A percentile compares a stretch with the other conserved stretches of the same genome.
These are phyloP conservation scores for Aureobasidium sp. DNA, from an alignment of 2,329 filamentous ascomycete genomes.

Conservation along the genomic window DNA sequence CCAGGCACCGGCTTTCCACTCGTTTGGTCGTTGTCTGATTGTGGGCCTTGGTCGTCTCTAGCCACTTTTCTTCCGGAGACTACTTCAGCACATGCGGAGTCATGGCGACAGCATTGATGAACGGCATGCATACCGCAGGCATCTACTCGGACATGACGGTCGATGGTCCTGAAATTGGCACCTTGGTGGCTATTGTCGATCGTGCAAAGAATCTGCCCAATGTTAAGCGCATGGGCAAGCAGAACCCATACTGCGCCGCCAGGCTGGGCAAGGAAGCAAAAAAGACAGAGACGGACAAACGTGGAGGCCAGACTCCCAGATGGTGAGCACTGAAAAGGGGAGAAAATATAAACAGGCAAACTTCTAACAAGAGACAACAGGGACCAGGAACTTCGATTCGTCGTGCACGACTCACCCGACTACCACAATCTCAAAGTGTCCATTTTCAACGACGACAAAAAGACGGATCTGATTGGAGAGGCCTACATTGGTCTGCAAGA, in stretches of 20 bases:
- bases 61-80: conserved; percentile 11
- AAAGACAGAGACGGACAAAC: conserved; percentile 88
- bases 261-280: conserved; percentile 92
- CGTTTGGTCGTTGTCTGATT: neutral
- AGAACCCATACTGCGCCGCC: conserved; percentile 94
- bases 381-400: conserved; percentile 96
- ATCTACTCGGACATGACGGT: conserved; percentile 92
- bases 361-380: conserved; percentile 38
- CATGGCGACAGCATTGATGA: conserved; percentile 10
- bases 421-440: conserved; percentile 95
- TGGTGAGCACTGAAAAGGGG: conserved; percentile 56
- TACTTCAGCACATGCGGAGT: conserved; percentile 24
- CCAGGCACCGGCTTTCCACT: neutral
- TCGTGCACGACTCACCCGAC: conserved; percentile 90
- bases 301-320: conserved; percentile 89
- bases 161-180: conserved; percentile 89
- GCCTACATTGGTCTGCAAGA: conserved; percentile 76
- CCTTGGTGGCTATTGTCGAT: conserved; percentile 84
- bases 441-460: conserved; percentile 97
- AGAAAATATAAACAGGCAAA: neutral
- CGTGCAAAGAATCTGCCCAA: conserved; percentile 96
- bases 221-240: conserved; percentile 93
- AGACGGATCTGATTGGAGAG: conserved; percentile 92
- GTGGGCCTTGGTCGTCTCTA: neutral
- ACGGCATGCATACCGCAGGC: conserved; percentile 63